phyloP scores from a whole-genome alignment of 768 basidiomycete species.

The Xerocomellus dryophilus region DNA sequence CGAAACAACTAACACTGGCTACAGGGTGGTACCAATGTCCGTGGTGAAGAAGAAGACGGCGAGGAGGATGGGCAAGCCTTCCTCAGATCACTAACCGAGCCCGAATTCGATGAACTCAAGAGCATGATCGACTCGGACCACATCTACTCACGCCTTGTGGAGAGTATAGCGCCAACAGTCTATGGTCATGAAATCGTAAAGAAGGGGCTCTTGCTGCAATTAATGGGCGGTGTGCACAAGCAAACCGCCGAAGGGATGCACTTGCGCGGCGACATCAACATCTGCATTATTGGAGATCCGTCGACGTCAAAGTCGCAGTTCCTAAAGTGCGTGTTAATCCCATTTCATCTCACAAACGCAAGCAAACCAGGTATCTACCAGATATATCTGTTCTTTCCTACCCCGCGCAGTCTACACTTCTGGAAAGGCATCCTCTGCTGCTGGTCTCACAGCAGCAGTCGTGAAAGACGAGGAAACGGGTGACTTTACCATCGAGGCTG shows the following conservation, averaged over 20 bases:
- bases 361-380: constrained; percentile 29
- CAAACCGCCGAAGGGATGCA: constrained; percentile 95
- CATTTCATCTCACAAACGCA: neutral
- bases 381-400: constrained; percentile 96
- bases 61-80: constrained; percentile 81
- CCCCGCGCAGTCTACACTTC: constrained; percentile 98
- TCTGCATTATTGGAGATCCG: constrained; percentile 97
- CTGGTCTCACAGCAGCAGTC: constrained; percentile 97
- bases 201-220: constrained; percentile 91
- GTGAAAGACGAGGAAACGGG: constrained; percentile 99
- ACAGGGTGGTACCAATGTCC: constrained; percentile 81
- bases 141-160: constrained; percentile 91
- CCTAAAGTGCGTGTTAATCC: constrained; percentile 67
- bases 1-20: neutral
- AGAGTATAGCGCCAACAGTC: constrained; percentile 95
- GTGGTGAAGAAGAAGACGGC: constrained; percentile 81
- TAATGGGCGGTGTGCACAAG: constrained; percentile 99
- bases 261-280: constrained; percentile 97
- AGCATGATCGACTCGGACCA: constrained; percentile 92
- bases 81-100: constrained; percentile 83
- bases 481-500: constrained; percentile 99
- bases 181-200: constrained; percentile 99
- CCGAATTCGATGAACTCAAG: constrained; percentile 93
- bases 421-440: constrained; percentile 98
- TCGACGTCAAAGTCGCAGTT: constrained; percentile 99